phyloP scores from a whole-genome alignment of 495 filamentous ascomycete species.

The Trichoderma erinaceum region DNA sequence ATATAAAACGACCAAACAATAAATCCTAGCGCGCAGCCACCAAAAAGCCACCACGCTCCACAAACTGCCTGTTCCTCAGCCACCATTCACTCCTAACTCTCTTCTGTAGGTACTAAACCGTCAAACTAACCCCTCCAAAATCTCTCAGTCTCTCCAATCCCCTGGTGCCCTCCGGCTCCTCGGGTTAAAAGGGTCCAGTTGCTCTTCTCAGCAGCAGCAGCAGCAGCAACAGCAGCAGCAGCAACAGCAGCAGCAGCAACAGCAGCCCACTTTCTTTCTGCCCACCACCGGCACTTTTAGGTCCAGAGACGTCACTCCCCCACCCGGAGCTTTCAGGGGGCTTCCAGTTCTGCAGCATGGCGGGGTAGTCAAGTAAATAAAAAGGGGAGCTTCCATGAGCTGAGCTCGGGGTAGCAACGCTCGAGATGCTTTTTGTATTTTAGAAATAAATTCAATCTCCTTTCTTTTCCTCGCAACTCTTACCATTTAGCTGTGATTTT shows the following conservation, averaged over 20 bases:
- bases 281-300: neutral
- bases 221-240: no score
- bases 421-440: neutral
- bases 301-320: neutral
- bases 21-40: neutral
- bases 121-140: neutral
- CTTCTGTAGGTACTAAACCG: no score
- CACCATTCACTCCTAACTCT: neutral
- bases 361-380: no score
- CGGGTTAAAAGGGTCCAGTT: neutral
- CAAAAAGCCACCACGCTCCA: neutral
- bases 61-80: neutral
- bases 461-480: no score
- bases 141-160: neutral
- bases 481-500: no score
- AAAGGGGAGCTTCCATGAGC: no score
- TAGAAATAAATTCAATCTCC: no score
- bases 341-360: no score
- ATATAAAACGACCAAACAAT: neutral
- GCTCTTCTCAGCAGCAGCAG: neutral
- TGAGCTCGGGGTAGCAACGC: no score
- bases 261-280: neutral
- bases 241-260: no score
- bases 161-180: neutral
- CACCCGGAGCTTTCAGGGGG: no score